Conservation (phyloP, 164 flowering plant genomes). For the Aristolochia fimbriata region DNA sequence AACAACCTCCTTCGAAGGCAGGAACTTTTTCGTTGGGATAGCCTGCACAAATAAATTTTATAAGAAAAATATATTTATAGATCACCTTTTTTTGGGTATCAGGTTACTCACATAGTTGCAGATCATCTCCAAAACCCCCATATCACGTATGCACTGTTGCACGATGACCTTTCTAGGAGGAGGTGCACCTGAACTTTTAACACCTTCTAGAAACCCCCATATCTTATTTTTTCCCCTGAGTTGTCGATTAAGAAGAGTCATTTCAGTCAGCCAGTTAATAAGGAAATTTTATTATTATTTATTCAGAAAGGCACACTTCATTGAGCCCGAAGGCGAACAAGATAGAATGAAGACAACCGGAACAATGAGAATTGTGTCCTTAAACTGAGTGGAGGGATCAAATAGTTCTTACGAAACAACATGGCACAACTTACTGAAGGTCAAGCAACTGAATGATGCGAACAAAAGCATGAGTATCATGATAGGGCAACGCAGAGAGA, state of each 20-base stretch:
- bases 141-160: slow-evolving; percentile 76
- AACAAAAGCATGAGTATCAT: slow-evolving; percentile 83
- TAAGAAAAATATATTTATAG: not conserved
- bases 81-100: not conserved
- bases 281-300: too few species aligned
- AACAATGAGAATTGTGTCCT: too few species aligned
- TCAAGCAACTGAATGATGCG: slow-evolving; percentile 64
- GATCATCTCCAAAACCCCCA: slow-evolving; percentile 61
- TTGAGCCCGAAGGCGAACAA: too few species aligned
- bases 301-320: too few species aligned
- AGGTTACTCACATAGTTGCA: slow-evolving; percentile 60
- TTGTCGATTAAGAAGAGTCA: too few species aligned
- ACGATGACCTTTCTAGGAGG: slow-evolving; percentile 81
- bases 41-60: slow-evolving; percentile 34
- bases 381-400: too few species aligned
- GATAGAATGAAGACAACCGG: too few species aligned
- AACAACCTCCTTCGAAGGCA: slow-evolving; percentile 41
- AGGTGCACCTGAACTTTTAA: slow-evolving; percentile 79
- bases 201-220: slow-evolving; percentile 89
- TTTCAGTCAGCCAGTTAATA: too few species aligned
- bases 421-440: slow-evolving; percentile 32
- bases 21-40: slow-evolving; percentile 44
- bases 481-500: slow-evolving; percentile 77
- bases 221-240: slow-evolving; percentile 45
- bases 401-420: too few species aligned